Evolutionary conservation across 2,329 filamentous ascomycete species (phyloP), one percentile per base, ranked within the genome.

Genomic region (Xylariaceae sp.): DNA sequence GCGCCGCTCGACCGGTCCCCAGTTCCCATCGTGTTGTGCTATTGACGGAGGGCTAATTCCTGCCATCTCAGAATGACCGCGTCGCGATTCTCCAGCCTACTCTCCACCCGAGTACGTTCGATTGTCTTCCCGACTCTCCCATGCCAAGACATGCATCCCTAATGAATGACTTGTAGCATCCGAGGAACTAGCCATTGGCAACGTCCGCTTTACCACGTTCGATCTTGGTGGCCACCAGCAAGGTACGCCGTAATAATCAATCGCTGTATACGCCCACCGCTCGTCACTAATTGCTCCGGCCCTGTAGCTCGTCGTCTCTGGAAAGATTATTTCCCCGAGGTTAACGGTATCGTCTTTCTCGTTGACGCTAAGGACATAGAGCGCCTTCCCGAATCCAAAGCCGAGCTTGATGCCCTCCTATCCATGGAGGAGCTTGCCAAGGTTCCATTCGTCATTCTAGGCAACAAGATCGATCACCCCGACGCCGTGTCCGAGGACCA

Each of bases 401-500:
- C 88, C 67, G 94, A 99, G 79, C 88, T 99, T 60, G 94, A 99
- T 70, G 91, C 89, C 51, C 87, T 97, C 50, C 82, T 99, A 64
- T 85, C 89, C 60, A 96, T 99, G 92, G 94, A 99, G 76, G 92
- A 97, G 71, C 84, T 99, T 40, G 79, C 84, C 71, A 96, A 95
- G 80, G 94, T 96, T 6, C 94, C 94, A 52, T 97, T 97, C 73
- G 84, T 97, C 59, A 85, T 99, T 65, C 84, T 99, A 61, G 94
- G 94, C 66, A 99, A 99, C 85, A 99, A 99, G 85, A 99, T 99
- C 73, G 94, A 99, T 74, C 91, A 97, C 78, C 91, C 91, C 51
- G 88, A 95, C 65, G 94, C 94, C 60, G 86, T 97, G 52, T 92
- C 88, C 62, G 94, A 99, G 80, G 92, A 97, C 67, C 90, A 96